Base-by-base conservation (phyloP, 2,329 filamentous ascomycete genomes). In the Penicillium sp. region DNA sequence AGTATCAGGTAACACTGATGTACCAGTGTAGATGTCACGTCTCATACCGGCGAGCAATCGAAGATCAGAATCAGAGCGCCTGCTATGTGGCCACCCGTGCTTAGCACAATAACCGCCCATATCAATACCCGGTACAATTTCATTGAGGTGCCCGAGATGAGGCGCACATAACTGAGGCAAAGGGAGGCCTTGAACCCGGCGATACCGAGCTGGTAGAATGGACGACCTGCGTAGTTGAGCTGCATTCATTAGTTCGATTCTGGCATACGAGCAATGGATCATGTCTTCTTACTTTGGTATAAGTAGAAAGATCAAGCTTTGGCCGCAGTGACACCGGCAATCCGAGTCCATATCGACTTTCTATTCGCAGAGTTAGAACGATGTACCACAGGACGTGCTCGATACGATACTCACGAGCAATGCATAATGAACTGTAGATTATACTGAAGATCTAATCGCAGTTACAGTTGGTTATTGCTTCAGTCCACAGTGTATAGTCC, bases 101-200 rank as follows among this genome's bases (percentile, higher is more conserved):
- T 75, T 38, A 80, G 46, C 0, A 66, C 64, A 26, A 83, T 82
- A 52, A 80, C 76, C 3, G 69, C 48, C 77, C 79, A 83, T 13
- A 85, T 81, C 2, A 81, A 58, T 1, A 69, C 65, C 2, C 81
- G 76, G 53, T 85, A 85, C 0, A 63, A 48, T 25, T 67, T 73
- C 55, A 82, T 81, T 28, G 80, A 78, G 0, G 82, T 84, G 1
- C 80, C 79, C 45, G 79, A 78, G 37, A 85, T 74, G 2, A 85
- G 76, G 6, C 82, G 79, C 19, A 85, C 71, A 63, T 84, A 85
- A 63, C 81, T 83, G 65, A 85, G 79, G 59, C 83, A 74, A 2
- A 85, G 73, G 0, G 83, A 82, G 30, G 84, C 79, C 67, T 85
- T 85, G 78, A 85, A 85, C 59, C 83, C 83, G 61, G 81, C 81